Evolutionary conservation across 495 filamentous ascomycete genomes (phyloP).

Genomic region (Hypoxylon cercidicola): DNA sequence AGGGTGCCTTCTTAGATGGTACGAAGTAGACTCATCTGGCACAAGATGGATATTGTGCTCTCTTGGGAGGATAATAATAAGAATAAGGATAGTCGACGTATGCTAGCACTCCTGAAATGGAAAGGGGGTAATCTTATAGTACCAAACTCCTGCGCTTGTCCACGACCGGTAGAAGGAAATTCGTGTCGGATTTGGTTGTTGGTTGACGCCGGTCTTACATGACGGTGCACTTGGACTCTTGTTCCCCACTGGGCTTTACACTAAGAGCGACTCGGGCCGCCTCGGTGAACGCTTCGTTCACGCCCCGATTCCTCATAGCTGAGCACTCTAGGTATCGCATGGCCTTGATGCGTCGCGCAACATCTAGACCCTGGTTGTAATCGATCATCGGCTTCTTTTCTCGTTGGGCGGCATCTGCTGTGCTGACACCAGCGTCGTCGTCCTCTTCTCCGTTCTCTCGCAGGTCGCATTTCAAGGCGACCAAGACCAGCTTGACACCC

Average conservation of each 20-base stretch:
- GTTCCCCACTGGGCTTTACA: constrained; percentile 89
- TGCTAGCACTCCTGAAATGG: constrained; percentile 16
- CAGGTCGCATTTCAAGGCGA: constrained; percentile 96
- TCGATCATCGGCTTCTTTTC: constrained; percentile 82
- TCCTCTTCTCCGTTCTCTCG: constrained; percentile 73
- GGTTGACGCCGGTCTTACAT: constrained; percentile 55
- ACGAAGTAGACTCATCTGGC: constrained; percentile 18
- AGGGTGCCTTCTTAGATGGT: constrained; percentile 15
- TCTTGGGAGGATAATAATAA: neutral
- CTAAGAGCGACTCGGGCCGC: constrained; percentile 95
- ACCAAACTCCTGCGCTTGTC: constrained; percentile 39
- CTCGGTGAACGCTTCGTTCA: constrained; percentile 98
- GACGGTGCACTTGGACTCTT: constrained; percentile 65
- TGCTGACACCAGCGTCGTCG: constrained; percentile 54
- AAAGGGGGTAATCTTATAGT: constrained; percentile 31
- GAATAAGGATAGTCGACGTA: constrained; percentile 2
- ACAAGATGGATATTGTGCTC: constrained; percentile 8
- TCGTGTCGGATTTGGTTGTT: constrained; percentile 30
- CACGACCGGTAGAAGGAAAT: constrained; percentile 38
- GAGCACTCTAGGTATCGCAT: constrained; percentile 98
- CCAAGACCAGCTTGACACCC: constrained; percentile 92
- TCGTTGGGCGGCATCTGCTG: constrained; percentile 49
- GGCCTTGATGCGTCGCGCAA: constrained; percentile 87
- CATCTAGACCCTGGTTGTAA: constrained; percentile 92
- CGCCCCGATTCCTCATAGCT: constrained; percentile 94